These are phyloP conservation scores for Xylaria palmicola DNA, from an alignment of 495 filamentous ascomycete species.

Conservation along the genomic window DNA sequence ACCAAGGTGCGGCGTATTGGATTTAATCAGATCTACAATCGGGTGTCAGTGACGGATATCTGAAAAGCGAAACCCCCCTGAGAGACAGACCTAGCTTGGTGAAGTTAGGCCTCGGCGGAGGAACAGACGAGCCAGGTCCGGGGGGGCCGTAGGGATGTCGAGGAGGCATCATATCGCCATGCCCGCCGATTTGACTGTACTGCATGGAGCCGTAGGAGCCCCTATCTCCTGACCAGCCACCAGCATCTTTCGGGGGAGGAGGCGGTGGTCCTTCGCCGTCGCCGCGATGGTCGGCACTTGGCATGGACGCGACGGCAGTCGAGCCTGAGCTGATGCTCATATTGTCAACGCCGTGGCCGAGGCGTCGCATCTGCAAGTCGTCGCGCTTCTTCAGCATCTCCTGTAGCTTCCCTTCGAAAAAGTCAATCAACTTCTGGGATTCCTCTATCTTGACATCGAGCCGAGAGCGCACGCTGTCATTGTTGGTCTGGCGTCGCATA, in stretches of 20 bases:
- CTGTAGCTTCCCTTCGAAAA: slow-evolving; percentile 84
- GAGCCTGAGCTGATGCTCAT: slow-evolving; percentile 55
- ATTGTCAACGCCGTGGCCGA: slow-evolving; percentile 62
- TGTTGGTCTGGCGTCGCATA: slow-evolving; percentile 94
- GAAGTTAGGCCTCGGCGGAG: slow-evolving; percentile 82
- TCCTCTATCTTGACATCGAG: slow-evolving; percentile 92
- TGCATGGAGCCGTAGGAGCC: slow-evolving; percentile 45
- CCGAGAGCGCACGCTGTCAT: slow-evolving; percentile 81
- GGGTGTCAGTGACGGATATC: neutral
- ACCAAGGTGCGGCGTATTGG: slow-evolving; percentile 91
- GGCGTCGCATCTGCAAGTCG: slow-evolving; percentile 79
- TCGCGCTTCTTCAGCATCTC: slow-evolving; percentile 16
- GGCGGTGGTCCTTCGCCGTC: slow-evolving; percentile 52
- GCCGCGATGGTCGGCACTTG: slow-evolving; percentile 33
- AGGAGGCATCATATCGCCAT: slow-evolving; percentile 76
- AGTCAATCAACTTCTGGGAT: slow-evolving; percentile 86
- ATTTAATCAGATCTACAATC: slow-evolving; percentile 89
- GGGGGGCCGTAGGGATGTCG: slow-evolving; percentile 76
- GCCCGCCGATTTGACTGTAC: slow-evolving; percentile 47
- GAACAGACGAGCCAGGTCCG: slow-evolving; percentile 63
- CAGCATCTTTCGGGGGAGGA: slow-evolving; percentile 65
- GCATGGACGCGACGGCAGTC: slow-evolving; percentile 35
- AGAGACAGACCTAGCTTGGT: slow-evolving; percentile 82
- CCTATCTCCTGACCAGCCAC: slow-evolving; percentile 36
- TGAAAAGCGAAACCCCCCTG: neutral